Evolutionary conservation across 73 alveolate genomes (phyloP), one percentile per base, ranked within the genome.

Genomic region (Breviolum minutum): DNA sequence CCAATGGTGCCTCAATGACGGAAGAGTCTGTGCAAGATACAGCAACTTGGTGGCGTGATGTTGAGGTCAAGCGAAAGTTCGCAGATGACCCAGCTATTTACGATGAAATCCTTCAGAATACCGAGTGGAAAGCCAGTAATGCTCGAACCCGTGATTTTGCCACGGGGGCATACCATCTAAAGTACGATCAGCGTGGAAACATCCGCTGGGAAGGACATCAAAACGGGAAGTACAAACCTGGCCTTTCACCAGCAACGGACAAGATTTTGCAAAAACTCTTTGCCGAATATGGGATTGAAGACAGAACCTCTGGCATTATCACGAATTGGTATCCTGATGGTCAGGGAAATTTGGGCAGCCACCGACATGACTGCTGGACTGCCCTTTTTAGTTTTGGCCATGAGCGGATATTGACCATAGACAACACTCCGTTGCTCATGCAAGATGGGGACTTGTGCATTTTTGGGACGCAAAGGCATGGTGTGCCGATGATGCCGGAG

Each of bases 31-130:
- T 74, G 54, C 71, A 71, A 66, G 97, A 92, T 40, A 79, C 94
- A 7, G 99, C 99, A 10, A 79, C 99, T 8, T 94, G 99, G 99
- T 94, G 99, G 99, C 99, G 99, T 10, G 99, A 94, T 63, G 99
- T 66, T 24, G 95, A 87, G 79, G 94, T 85, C 30, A 76, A 80
- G 48, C 81, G 99, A n/a, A 62, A 79, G 62, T 94, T 94, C 63
- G 99, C 85, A 7, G 85, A 79, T 17, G 99, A 94, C 22, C 99
- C 99, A 6, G 99, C 61, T 69, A 94, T 94, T 84, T 94, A 79
- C n/a, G 94, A 85, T 6, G 99, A 94, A 84, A 76, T 94, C 84
- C 40, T 94, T 83, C 92, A 94, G 24, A 94, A 94, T 32, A 94
- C 94, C 26, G 99, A 94, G 63, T 82, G 74, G 69, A 82, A 76